These are phyloP conservation scores for Candida tropicalis DNA, from an alignment of 1,139 yeast species.

Conservation along the genomic window DNA sequence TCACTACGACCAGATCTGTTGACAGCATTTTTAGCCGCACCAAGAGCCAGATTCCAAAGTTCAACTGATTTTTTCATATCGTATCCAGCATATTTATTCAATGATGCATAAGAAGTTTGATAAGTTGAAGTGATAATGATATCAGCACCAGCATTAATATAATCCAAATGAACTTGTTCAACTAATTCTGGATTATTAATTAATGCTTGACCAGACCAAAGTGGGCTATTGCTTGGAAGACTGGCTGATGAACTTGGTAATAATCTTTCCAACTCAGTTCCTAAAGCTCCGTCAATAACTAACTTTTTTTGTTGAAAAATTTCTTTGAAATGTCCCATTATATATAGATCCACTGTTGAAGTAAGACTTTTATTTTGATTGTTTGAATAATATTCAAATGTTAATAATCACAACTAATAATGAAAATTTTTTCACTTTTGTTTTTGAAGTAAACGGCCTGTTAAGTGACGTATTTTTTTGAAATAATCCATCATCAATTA, in stretches of 20 bases:
- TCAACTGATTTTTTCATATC: constrained; percentile 24
- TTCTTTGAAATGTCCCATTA: constrained; percentile 5
- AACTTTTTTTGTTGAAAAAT: constrained; percentile 10
- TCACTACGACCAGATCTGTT: constrained; percentile 14
- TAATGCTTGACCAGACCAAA: constrained; percentile 67
- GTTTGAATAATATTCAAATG: background rate
- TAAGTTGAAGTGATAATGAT: constrained; percentile 62
- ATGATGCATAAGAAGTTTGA: constrained; percentile 54
- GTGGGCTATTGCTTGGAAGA: constrained; percentile 29
- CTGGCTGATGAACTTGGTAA: constrained; percentile 15
- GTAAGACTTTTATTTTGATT: constrained; percentile 1
- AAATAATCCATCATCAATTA: too few species aligned
- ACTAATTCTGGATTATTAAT: constrained; percentile 49
- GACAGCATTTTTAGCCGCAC: constrained; percentile 33
- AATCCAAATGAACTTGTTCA: constrained; percentile 51
- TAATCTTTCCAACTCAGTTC: constrained; percentile 29
- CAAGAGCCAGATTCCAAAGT: constrained; percentile 36
- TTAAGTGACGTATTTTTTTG: too few species aligned
- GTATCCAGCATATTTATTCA: constrained; percentile 34
- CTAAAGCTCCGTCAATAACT: constrained; percentile 35
- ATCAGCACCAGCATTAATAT: constrained; percentile 57
- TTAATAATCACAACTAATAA: too few species aligned
- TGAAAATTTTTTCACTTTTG: too few species aligned
- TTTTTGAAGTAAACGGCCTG: too few species aligned
- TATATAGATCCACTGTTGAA: constrained; percentile 4